phyloP scores from a whole-genome alignment of 73 alveolate species.

The Tetrahymena malaccensis region DNA sequence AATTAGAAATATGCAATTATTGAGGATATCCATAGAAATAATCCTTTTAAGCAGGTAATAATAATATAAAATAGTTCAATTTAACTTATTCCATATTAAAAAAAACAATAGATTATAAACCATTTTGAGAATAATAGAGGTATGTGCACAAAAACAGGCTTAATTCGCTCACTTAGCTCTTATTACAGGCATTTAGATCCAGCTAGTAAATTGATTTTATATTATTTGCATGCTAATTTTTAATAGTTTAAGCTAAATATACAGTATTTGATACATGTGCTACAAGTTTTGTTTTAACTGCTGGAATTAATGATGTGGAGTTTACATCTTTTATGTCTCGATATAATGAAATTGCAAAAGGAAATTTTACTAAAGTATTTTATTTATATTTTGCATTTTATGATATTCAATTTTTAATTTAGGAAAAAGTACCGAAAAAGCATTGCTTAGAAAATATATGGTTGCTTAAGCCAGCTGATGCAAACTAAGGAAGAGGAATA shows the following conservation, averaged over 20 bases:
- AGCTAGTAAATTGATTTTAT: conserved; percentile 15
- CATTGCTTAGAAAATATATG: conserved; percentile 51
- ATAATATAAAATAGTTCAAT: not conserved
- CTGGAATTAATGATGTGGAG: conserved; percentile 31
- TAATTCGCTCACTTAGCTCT: conserved; percentile 28
- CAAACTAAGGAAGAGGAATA: conserved; percentile 56
- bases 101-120: not conserved
- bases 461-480: conserved; percentile 56
- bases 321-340: conserved; percentile 23
- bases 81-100: not conserved
- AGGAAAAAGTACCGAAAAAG: conserved; percentile 33
- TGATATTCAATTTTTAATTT: not conserved
- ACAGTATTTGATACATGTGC: conserved; percentile 59
- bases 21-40: not conserved
- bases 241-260: conserved; percentile 36
- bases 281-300: conserved; percentile 43
- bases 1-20: not conserved
- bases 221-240: not conserved
- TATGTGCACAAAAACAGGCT: conserved; percentile 47
- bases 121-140: conserved; percentile 51
- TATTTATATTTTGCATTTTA: not conserved
- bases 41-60: not conserved
- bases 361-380: not conserved
- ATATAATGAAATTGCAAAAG: conserved; percentile 6
- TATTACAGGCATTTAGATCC: conserved; percentile 22